A percentile compares a stretch with the other conserved stretches of the same genome.
These are phyloP conservation scores for Xerocomus potaroensis DNA, from an alignment of 768 basidiomycete genomes.

Conservation along the genomic window DNA sequence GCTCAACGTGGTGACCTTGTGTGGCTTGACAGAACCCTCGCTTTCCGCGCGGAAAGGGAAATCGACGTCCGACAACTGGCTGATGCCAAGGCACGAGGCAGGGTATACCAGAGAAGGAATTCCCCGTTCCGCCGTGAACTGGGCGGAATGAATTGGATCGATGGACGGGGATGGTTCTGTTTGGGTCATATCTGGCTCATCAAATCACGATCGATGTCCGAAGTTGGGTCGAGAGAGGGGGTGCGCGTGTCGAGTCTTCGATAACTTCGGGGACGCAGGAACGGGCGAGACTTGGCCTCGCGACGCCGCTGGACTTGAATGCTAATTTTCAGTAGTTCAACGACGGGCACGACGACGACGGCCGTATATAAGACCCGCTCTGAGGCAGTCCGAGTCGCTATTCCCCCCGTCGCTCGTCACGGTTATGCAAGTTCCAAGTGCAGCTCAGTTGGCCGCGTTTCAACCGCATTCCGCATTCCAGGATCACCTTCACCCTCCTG, in stretches of 20 bases:
- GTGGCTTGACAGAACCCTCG: conserved; percentile 8
- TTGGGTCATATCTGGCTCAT: conserved; percentile 8
- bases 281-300: conserved; percentile 9
- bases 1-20: conserved; percentile 14
- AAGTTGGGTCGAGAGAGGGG: not conserved
- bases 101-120: conserved; percentile 8
- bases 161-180: not conserved
- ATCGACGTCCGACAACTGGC: conserved; percentile 8
- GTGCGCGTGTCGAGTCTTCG: conserved; percentile 13
- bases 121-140: conserved; percentile 26
- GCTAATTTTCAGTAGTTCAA: conserved; percentile 5
- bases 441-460: conserved; percentile 13
- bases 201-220: conserved; percentile 24
- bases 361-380: conserved; percentile 19
- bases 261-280: conserved; percentile 16
- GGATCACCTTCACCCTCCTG: not conserved
- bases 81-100: conserved; percentile 21
- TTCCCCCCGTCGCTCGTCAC: not conserved
- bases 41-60: conserved; percentile 19
- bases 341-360: conserved; percentile 1
- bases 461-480: conserved; percentile 8
- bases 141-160: not conserved
- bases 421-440: conserved; percentile 10
- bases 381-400: not conserved
- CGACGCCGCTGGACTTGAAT: conserved; percentile 25